Conservation (phyloP, 805 yeast species). For the Hanseniaspora meyeri region DNA sequence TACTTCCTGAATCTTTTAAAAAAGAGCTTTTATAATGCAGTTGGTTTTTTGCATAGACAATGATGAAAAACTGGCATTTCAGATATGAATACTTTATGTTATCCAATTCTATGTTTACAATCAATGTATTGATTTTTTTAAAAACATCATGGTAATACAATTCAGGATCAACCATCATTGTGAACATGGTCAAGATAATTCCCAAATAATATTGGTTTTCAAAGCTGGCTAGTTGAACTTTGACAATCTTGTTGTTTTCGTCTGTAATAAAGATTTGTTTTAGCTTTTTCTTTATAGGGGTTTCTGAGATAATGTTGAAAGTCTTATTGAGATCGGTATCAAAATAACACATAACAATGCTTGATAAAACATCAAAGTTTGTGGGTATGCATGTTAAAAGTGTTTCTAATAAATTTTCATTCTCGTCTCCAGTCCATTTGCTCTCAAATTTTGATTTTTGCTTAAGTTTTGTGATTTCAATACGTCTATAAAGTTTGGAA, state of each 20-base stretch:
- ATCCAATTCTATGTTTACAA: not conserved
- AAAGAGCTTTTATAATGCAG: conserved; percentile 1
- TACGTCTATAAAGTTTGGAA: not conserved
- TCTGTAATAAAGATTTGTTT: not conserved
- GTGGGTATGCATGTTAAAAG: not conserved
- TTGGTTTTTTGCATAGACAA: conserved; percentile 2
- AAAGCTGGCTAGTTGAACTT: not conserved
- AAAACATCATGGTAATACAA: conserved; percentile 3
- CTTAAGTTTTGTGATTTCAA: not conserved
- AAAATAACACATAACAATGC: not conserved
- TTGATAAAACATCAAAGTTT: not conserved
- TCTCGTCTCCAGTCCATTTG: not conserved
- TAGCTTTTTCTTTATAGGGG: not conserved
- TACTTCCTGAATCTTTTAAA: not conserved
- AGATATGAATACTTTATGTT: not conserved
- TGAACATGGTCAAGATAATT: not conserved
- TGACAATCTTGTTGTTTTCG: not conserved
- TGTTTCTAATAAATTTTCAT: conserved; percentile 1
- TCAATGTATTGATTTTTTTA: not conserved
- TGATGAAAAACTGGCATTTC: not conserved
- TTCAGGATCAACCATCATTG: conserved; percentile 11
- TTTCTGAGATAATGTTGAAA: not conserved
- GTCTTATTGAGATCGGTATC: not conserved
- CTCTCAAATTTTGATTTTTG: not conserved
- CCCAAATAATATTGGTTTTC: conserved; percentile 6